These are phyloP conservation scores for Fraxinus ornus DNA, from an alignment of 305 asterid genomes.

Conservation along the genomic window DNA sequence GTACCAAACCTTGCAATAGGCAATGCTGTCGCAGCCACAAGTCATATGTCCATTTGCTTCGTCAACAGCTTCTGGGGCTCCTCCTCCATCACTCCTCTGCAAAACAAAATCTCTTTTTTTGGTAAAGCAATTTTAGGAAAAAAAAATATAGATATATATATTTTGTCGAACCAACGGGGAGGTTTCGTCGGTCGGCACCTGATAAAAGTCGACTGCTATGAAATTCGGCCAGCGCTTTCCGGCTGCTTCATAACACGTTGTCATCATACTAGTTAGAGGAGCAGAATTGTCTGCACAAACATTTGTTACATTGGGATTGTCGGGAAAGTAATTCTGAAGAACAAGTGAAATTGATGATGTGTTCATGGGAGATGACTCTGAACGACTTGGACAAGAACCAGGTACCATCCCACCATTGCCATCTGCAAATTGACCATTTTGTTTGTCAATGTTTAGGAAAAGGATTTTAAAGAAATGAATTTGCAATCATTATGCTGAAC, in stretches of 20 bases:
- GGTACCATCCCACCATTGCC: constrained; percentile 63
- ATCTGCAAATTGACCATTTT: constrained; percentile 46
- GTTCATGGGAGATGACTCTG: constrained; percentile 67
- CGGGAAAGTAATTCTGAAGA: constrained; percentile 65
- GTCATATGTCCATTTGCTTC: constrained; percentile 77
- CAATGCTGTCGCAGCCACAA: constrained; percentile 79
- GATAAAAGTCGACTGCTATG: constrained; percentile 76
- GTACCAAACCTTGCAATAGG: constrained; percentile 73
- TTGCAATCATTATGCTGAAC: neutral
- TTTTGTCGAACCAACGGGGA: neutral
- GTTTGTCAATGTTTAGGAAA: neutral
- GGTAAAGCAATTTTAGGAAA: neutral
- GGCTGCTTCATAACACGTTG: constrained; percentile 55
- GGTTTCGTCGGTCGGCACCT: constrained; percentile 29
- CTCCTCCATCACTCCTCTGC: constrained; percentile 89
- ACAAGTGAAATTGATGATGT: constrained; percentile 54
- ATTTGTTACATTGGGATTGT: constrained; percentile 50
- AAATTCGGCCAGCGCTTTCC: constrained; percentile 90
- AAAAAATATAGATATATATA: too few species aligned
- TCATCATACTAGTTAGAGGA: constrained; percentile 44
- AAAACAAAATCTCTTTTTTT: neutral
- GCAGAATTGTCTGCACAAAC: constrained; percentile 74
- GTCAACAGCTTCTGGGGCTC: constrained; percentile 86
- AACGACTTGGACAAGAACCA: constrained; percentile 64
- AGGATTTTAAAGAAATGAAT: neutral